A percentile compares a stretch with the other conserved stretches of the same genome.
phyloP scores from a whole-genome alignment of 805 yeast genomes.

The Yamadazyma ubonensis region DNA sequence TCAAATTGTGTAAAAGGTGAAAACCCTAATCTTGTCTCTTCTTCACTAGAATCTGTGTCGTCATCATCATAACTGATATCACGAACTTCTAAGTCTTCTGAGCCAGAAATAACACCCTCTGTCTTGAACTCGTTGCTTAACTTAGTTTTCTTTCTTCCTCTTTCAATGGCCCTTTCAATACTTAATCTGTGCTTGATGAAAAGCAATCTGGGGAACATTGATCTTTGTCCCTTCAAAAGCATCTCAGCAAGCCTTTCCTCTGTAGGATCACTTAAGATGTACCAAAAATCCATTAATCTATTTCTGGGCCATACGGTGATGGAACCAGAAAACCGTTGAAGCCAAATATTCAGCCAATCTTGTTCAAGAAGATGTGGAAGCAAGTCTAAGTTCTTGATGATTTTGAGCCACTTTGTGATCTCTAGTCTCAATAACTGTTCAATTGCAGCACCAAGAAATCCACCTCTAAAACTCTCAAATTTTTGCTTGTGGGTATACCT shows the following conservation, averaged over 20 bases:
- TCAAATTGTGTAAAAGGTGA: conserved; percentile 14
- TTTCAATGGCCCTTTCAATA: conserved; percentile 63
- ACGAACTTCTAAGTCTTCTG: conserved; percentile 2
- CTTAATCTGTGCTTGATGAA: conserved; percentile 63
- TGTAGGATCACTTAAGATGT: conserved; percentile 67
- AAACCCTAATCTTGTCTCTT: conserved; percentile 5
- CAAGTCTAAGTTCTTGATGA: conserved; percentile 62
- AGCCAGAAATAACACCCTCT: conserved; percentile 15
- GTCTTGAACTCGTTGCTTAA: conserved; percentile 10
- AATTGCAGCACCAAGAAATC: conserved; percentile 67
- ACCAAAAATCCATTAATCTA: conserved; percentile 54
- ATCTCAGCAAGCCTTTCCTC: conserved; percentile 53
- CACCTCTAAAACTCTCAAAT: conserved; percentile 60
- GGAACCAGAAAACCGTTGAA: conserved; percentile 72
- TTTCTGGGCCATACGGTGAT: conserved; percentile 77
- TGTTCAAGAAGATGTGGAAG: conserved; percentile 68
- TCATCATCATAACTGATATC: conserved; percentile 4
- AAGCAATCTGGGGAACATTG: conserved; percentile 63
- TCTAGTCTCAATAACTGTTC: conserved; percentile 73
- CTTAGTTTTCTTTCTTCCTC: conserved; percentile 40
- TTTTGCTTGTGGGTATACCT: conserved; percentile 37
- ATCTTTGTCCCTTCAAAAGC: conserved; percentile 61
- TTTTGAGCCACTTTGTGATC: conserved; percentile 72
- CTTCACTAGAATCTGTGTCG: conserved; percentile 18
- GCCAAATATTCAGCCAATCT: conserved; percentile 78